phyloP scores from a whole-genome alignment of 129 eudicot species.

The Pseudognaphalium luteoalbum region DNA sequence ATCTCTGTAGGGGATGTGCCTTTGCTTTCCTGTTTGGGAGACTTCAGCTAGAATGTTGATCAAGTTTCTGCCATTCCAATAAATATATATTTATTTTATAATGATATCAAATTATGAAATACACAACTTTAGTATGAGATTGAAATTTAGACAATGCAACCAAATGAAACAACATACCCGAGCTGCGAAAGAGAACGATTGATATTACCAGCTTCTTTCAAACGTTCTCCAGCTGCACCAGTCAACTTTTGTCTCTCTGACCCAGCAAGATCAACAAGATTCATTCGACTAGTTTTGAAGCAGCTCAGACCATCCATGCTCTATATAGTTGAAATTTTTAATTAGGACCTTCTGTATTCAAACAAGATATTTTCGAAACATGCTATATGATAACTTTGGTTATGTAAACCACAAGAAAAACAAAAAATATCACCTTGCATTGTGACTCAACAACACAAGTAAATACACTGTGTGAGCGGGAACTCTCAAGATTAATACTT shows the following conservation, averaged over 20 bases:
- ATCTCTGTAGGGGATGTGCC: slow-evolving; percentile 98
- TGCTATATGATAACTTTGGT: not conserved
- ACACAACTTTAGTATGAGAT: not conserved
- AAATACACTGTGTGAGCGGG: slow-evolving; percentile 96
- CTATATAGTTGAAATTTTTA: slow-evolving; percentile 36
- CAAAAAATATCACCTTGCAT: slow-evolving; percentile 62
- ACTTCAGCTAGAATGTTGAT: slow-evolving; percentile 92
- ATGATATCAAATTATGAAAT: too few species aligned
- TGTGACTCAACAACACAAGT: slow-evolving; percentile 97
- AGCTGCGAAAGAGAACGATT: slow-evolving; percentile 99
- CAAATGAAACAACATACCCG: slow-evolving; percentile 57
- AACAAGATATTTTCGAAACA: not conserved
- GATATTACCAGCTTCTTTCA: slow-evolving; percentile 99
- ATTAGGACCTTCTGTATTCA: not conserved
- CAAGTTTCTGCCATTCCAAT: slow-evolving; percentile 65
- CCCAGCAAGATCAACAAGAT: slow-evolving; percentile 98
- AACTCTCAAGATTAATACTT: slow-evolving; percentile 84
- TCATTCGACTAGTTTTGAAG: slow-evolving; percentile 83
- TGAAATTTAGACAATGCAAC: not conserved
- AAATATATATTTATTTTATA: too few species aligned
- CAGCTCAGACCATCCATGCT: slow-evolving; percentile 81
- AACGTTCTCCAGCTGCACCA: slow-evolving; percentile 98
- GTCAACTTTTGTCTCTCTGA: slow-evolving; percentile 96
- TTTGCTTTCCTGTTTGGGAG: slow-evolving; percentile 94
- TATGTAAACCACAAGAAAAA: not conserved